phyloP scores from a whole-genome alignment of 1,284 basidiomycete genomes.

The Ceratobasidium theobromae region DNA sequence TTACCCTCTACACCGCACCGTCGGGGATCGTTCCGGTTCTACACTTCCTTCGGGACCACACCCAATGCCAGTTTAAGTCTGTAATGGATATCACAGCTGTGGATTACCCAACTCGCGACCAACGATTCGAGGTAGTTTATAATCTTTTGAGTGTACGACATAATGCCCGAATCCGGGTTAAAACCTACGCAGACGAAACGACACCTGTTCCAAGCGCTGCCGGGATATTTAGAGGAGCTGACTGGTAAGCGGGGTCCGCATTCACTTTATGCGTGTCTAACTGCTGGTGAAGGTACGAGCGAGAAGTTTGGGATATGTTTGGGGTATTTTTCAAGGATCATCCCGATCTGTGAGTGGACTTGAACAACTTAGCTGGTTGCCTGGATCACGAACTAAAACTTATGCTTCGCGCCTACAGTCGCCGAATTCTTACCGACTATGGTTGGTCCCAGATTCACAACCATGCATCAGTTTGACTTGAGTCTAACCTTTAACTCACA shows the following conservation, averaged over 20 bases:
- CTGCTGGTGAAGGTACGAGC: constrained; percentile 73
- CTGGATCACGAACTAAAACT: not conserved
- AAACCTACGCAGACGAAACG: constrained; percentile 97
- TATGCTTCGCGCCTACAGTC: constrained; percentile 49
- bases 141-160: constrained; percentile 83
- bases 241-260: constrained; percentile 68
- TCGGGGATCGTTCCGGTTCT: constrained; percentile 82
- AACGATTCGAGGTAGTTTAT: constrained; percentile 98
- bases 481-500: constrained; percentile 41
- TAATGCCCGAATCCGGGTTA: constrained; percentile 86
- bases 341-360: constrained; percentile 82
- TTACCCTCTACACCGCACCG: constrained; percentile 87
- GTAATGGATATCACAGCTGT: constrained; percentile 94
- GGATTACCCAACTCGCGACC: constrained; percentile 91
- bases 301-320: constrained; percentile 97
- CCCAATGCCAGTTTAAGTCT: constrained; percentile 92
- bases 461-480: not conserved
- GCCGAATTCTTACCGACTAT: constrained; percentile 97
- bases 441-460: constrained; percentile 51
- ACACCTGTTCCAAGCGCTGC: constrained; percentile 87
- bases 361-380: not conserved
- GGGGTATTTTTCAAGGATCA: constrained; percentile 97
- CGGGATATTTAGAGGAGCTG: constrained; percentile 84
- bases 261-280: not conserved
- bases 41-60: constrained; percentile 94